A percentile compares a stretch with the other conserved stretches of the same genome.
phyloP scores from a whole-genome alignment of 176 grass and related monocot species.

The Juncus effusus region DNA sequence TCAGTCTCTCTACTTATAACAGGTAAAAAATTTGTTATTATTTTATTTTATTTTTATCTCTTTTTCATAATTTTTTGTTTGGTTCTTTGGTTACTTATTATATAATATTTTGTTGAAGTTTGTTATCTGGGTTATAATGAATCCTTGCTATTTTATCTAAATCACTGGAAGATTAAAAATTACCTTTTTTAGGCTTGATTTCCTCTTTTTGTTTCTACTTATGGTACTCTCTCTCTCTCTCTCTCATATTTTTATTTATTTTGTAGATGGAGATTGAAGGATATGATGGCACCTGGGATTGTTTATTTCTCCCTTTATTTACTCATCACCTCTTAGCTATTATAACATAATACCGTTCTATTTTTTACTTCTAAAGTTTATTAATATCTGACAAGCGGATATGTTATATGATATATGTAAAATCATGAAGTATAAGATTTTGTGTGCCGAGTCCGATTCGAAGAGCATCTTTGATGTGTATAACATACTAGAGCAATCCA shows the following conservation, averaged over 20 bases:
- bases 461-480: too few species aligned
- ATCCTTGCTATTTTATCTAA: constrained; percentile 30
- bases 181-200: constrained; percentile 2
- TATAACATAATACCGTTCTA: too few species aligned
- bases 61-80: not conserved
- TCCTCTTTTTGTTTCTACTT: constrained; percentile 22
- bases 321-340: too few species aligned
- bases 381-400: too few species aligned
- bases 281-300: too few species aligned
- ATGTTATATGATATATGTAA: too few species aligned
- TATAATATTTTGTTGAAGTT: not conserved
- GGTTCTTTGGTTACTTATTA: not conserved
- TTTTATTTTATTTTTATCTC: not conserved
- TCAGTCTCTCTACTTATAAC: constrained; percentile 10
- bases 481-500: too few species aligned
- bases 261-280: too few species aligned
- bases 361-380: too few species aligned
- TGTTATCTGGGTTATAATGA: constrained; percentile 21
- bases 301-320: too few species aligned
- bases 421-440: too few species aligned
- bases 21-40: not conserved
- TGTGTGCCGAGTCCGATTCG: too few species aligned
- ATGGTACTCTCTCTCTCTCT: not conserved
- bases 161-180: constrained; percentile 17
- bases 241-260: not conserved